Evolutionary conservation across 768 basidiomycete species (phyloP).

Genomic region (Cubamyces sp.): DNA sequence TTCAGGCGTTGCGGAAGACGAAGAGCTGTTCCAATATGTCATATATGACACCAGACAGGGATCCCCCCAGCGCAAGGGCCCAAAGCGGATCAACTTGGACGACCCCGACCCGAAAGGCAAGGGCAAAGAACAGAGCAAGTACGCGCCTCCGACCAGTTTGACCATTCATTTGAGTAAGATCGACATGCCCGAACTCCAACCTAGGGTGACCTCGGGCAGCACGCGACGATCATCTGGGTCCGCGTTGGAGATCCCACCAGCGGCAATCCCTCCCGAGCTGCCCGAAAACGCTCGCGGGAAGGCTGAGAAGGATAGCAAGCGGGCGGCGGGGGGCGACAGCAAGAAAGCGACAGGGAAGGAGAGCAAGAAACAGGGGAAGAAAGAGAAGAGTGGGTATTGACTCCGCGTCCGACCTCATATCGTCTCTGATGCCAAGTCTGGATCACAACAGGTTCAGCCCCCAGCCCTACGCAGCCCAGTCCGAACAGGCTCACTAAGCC

Average conservation of each 20-base stretch:
- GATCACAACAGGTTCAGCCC: background rate
- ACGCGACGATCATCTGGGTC: constrained; percentile 21
- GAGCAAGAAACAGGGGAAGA: constrained; percentile 43
- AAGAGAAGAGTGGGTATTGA: constrained; percentile 18
- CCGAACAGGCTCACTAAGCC: constrained; percentile 17
- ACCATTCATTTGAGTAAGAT: constrained; percentile 85
- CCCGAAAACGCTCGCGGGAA: constrained; percentile 35
- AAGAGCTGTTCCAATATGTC: constrained; percentile 78
- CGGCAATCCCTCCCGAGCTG: background rate
- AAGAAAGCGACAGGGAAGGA: constrained; percentile 34
- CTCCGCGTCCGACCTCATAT: background rate
- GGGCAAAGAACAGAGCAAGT: constrained; percentile 42
- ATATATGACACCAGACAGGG: constrained; percentile 57
- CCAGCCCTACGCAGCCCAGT: background rate
- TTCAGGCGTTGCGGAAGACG: constrained; percentile 52
- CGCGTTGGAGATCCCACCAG: constrained; percentile 16
- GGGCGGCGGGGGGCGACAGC: constrained; percentile 37
- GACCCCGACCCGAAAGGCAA: constrained; percentile 43
- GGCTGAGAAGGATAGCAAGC: constrained; percentile 44
- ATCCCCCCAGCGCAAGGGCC: constrained; percentile 43
- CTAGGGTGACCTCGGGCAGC: constrained; percentile 38
- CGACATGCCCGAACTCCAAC: constrained; percentile 80
- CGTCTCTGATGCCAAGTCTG: background rate
- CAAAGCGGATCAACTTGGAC: constrained; percentile 71
- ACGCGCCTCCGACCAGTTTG: constrained; percentile 69